Evolutionary conservation across 2,329 filamentous ascomycete genomes (phyloP).

Genomic region (Ophiostoma triangulosporum): DNA sequence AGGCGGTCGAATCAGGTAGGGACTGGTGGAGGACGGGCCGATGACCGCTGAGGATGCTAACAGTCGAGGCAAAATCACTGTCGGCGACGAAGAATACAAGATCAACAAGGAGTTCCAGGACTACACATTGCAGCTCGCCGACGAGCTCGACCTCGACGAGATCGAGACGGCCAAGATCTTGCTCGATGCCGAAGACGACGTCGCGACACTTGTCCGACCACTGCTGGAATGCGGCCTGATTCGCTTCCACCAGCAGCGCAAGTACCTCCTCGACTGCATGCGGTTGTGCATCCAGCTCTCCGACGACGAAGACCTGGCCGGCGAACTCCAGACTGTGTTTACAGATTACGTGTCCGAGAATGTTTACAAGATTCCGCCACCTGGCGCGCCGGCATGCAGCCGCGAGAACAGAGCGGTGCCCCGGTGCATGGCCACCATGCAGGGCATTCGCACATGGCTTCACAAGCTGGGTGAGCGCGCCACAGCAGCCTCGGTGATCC

Average conservation of each 20-base stretch:
- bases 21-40: background rate
- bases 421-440: slow-evolving; percentile 65
- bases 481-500: slow-evolving; percentile 61
- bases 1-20: slow-evolving; percentile 54
- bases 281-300: slow-evolving; percentile 63
- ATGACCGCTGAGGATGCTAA: background rate
- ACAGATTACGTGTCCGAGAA: slow-evolving; percentile 42
- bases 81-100: slow-evolving; percentile 60
- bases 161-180: slow-evolving; percentile 67
- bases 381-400: slow-evolving; percentile 30
- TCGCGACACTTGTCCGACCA: slow-evolving; percentile 54
- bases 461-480: slow-evolving; percentile 62
- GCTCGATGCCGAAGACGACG: slow-evolving; percentile 57
- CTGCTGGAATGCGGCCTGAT: slow-evolving; percentile 70
- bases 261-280: slow-evolving; percentile 70
- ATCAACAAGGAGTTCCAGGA: slow-evolving; percentile 85
- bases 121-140: slow-evolving; percentile 65
- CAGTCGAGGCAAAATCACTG: slow-evolving; percentile 54
- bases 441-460: slow-evolving; percentile 62
- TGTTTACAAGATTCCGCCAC: slow-evolving; percentile 36
- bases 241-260: slow-evolving; percentile 74
- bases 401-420: slow-evolving; percentile 50
- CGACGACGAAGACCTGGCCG: slow-evolving; percentile 40
- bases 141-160: slow-evolving; percentile 84
- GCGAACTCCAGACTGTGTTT: slow-evolving; percentile 33